Base-by-base conservation (phyloP, 2,329 filamentous ascomycete species). In the Coniochaeta hoffmannii region DNA sequence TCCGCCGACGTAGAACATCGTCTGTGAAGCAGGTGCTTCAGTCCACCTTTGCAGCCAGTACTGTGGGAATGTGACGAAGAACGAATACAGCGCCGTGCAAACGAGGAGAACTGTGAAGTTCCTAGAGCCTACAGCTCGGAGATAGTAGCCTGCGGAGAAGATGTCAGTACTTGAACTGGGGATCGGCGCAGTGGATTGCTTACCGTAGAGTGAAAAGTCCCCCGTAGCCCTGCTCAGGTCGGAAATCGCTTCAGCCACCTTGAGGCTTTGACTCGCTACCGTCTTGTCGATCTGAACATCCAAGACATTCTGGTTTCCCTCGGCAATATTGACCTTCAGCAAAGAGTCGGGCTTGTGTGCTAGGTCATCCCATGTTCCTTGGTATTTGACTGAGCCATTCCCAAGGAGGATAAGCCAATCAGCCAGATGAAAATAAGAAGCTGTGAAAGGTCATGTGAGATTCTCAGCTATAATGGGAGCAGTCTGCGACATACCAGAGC, bases 31-130 rank as follows among this genome's bases (percentile, higher is more conserved):
- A 44, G 38, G 38, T 2, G 56, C 56, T 14, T 59, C 61, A 24
- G 72, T 73, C 73, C 73, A 75, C 53, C 64, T 60, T 52, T 73
- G 69, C 0, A 76, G 55, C 69, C 71, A 75, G 46, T 71, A 72
- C 19, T 68, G 68, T 0, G 73, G 66, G 12, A 71, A 58, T 0
- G 64, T 70, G n/a, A 69, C 63, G 55, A 69, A 73, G 53, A 73
- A 66, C 1, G 67, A 63, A 52, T 64, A 69, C 0, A 49, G 53
- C 0, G 62, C 64, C 1, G 63, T 65, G 38, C 58, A 65, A 4
- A 51, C 30, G 0, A 66, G 12, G 7, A 73, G 53, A 5, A 68
- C 31, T 1, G 60, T 3, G 12, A 70, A 55, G 44, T 70, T 71
- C 1, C 44, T 2, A 1, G 62, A 17, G 0, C 68, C 65, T 1